Conservation (phyloP, 2,329 filamentous ascomycete genomes). For the Beauveria asiatica region DNA sequence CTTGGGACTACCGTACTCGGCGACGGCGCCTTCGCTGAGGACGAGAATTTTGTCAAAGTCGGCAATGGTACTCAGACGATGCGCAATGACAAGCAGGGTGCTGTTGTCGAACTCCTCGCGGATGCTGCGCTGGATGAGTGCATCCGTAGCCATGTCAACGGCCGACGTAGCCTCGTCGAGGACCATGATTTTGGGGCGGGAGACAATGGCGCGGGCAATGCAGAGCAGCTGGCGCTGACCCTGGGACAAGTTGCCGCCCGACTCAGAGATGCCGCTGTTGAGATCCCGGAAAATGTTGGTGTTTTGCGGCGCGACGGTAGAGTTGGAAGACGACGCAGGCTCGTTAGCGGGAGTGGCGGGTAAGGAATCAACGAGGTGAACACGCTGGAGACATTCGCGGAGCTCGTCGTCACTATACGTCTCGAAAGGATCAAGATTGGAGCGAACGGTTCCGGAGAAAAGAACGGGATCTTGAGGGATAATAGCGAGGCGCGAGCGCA, state of each 20-base stretch:
- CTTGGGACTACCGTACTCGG: conserved; percentile 57
- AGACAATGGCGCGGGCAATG: conserved; percentile 63
- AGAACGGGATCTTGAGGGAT: conserved; percentile 75
- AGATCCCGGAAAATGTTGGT: conserved; percentile 58
- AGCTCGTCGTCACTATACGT: conserved; percentile 61
- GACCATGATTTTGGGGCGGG: conserved; percentile 67
- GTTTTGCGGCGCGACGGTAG: conserved; percentile 37
- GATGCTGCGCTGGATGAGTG: conserved; percentile 64
- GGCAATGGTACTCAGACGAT: conserved; percentile 66
- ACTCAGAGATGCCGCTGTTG: conserved; percentile 56
- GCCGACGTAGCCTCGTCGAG: conserved; percentile 73
- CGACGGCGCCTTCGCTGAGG: conserved; percentile 56
- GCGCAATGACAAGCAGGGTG: conserved; percentile 67
- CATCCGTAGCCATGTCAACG: conserved; percentile 69
- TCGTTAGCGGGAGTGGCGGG: conserved; percentile 30
- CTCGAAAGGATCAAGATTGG: conserved; percentile 70
- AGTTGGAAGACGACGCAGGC: conserved; percentile 27
- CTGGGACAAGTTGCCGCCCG: conserved; percentile 66
- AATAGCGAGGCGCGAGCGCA: conserved; percentile 68
- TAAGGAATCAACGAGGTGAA: conserved; percentile 52
- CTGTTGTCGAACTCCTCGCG: conserved; percentile 61
- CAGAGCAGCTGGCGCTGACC: conserved; percentile 71
- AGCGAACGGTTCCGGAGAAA: conserved; percentile 69
- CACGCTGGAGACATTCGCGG: conserved; percentile 58
- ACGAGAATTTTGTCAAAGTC: conserved; percentile 71